Base-by-base conservation (phyloP, 2,329 filamentous ascomycete genomes). In the Neofusicoccum sp. region DNA sequence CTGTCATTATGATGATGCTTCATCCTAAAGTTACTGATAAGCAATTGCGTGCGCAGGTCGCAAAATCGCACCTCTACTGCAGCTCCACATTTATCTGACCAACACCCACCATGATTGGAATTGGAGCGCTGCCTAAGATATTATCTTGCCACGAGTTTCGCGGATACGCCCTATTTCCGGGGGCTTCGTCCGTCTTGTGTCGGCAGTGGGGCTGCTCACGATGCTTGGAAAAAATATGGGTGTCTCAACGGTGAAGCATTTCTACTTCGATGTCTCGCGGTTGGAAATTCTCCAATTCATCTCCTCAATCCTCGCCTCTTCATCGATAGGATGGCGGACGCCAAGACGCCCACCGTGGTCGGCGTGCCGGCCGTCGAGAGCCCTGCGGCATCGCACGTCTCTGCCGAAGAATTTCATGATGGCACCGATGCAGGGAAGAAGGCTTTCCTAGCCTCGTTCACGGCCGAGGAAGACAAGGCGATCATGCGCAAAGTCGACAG, bases 401-500 rank as follows among this genome's bases (percentile, higher is more conserved):
- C 28, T 1, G 8, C 20, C 16, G 40, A 44, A 7, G 43, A 57
- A n/a, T 58, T 56, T 11, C 60, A 61, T 28, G 53, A 60, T 38
- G 58, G 58, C 28, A 53, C 36, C 2, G 47, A 44, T 8, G 64
- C 63, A 28, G 66, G 66, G 6, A 68, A 68, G 40, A 65, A 63
- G 8, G 63, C 64, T 1, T 68, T 68, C 33, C 58, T 69, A 6
- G 40, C 67, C 28, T 63, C 65, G 1, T 69, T 69, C 31, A 65
- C 66, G 1, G 65, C 66, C 4, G 65, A 62, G 2, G 67, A 69
- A 9, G 67, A 68, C 51, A 68, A 67, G 53, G 62, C 43, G 2
- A 68, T 68, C 44, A 68, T 68, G 66, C 44, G 62, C 6, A 69
- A 69, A 38, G 65, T 69, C 14, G 63, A 69, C 53, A 64, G 62